These are phyloP conservation scores for Baorangia bicolor DNA, from an alignment of 768 basidiomycete species.

Conservation along the genomic window DNA sequence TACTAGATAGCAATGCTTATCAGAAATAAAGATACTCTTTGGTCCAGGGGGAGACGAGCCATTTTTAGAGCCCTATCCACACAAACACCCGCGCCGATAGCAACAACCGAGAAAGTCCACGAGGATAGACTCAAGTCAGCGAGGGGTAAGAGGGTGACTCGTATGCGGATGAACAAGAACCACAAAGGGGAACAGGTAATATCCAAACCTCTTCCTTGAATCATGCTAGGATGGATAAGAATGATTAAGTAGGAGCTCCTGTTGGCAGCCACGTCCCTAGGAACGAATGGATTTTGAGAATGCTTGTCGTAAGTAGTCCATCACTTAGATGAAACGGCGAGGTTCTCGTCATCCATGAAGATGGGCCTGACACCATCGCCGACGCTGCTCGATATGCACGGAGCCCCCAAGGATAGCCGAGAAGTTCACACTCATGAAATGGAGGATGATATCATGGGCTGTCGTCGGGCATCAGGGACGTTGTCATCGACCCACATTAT, in stretches of 20 bases:
- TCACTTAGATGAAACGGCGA: too few relatives aligned
- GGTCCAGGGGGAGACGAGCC: slow-evolving; percentile 3
- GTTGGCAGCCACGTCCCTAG: neutral
- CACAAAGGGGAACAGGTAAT: neutral
- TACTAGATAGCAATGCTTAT: neutral
- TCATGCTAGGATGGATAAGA: neutral
- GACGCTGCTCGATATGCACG: slow-evolving; percentile 75
- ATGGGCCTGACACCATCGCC: slow-evolving; percentile 71
- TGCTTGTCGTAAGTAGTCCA: neutral
- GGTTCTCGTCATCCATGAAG: slow-evolving; percentile 47
- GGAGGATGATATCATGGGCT: slow-evolving; percentile 98
- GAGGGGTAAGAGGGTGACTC: neutral
- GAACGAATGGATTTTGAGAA: neutral
- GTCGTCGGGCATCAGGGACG: slow-evolving; percentile 75
- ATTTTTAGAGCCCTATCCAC: neutral
- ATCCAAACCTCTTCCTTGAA: neutral
- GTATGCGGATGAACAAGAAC: neutral
- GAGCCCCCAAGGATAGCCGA: slow-evolving; percentile 75
- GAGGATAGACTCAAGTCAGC: neutral
- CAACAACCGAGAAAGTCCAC: neutral
- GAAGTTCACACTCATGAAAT: slow-evolving; percentile 94
- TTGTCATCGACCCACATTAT: slow-evolving; percentile 40
- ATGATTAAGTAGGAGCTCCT: neutral
- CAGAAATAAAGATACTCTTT: neutral
- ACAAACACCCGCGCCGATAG: neutral